These are phyloP conservation scores for Amanita pseudoporphyria DNA, from an alignment of 768 basidiomycete species.

Conservation along the genomic window DNA sequence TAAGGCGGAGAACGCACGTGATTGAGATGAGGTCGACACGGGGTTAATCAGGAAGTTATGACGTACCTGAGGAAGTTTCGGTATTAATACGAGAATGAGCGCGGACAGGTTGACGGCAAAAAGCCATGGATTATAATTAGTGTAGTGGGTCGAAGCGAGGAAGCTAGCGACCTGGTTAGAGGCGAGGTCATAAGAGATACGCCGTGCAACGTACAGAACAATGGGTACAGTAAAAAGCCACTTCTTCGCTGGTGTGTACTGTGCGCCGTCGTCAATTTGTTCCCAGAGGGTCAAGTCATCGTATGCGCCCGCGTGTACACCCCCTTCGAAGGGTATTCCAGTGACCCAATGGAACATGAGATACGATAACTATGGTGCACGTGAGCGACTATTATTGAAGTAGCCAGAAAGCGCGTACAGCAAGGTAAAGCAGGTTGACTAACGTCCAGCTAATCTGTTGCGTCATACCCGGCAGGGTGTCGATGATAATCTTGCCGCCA, in stretches of 20 bases:
- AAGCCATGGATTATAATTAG: slow-evolving; percentile 89
- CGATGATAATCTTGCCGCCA: slow-evolving; percentile 84
- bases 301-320: slow-evolving; percentile 86
- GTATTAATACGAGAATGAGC: slow-evolving; percentile 72
- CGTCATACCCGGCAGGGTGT: slow-evolving; percentile 89
- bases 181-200: not conserved
- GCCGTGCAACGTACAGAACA: slow-evolving; percentile 51
- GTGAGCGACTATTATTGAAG: not conserved
- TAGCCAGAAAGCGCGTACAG: slow-evolving; percentile 41
- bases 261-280: slow-evolving; percentile 97
- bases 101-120: slow-evolving; percentile 88
- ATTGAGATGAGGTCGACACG: slow-evolving; percentile 10
- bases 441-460: slow-evolving; percentile 94
- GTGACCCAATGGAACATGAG: slow-evolving; percentile 99
- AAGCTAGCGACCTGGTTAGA: slow-evolving; percentile 46
- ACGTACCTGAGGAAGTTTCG: slow-evolving; percentile 89
- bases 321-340: slow-evolving; percentile 89
- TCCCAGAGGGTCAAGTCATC: slow-evolving; percentile 99
- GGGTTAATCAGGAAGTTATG: slow-evolving; percentile 5
- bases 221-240: slow-evolving; percentile 91
- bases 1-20: slow-evolving; percentile 19
- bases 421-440: slow-evolving; percentile 84
- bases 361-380: slow-evolving; percentile 66
- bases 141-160: slow-evolving; percentile 96
- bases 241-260: slow-evolving; percentile 97